Evolutionary conservation across 441 rosid genomes (phyloP).

Genomic region (Aquilaria agallochum): DNA sequence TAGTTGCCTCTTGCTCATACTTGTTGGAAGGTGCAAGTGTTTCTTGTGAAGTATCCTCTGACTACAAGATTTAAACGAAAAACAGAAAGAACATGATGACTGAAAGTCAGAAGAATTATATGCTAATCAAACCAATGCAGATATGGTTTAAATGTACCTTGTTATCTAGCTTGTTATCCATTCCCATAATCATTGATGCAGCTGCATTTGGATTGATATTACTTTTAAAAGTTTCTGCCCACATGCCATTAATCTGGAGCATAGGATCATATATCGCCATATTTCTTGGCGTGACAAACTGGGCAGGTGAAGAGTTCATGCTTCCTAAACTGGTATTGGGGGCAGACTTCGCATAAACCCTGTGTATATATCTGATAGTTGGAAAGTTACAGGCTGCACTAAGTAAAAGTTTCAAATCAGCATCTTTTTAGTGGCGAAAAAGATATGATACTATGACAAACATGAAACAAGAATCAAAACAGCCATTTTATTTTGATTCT

Average conservation of each 20-base stretch:
- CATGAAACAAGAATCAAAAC: no score
- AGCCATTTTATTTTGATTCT: no score
- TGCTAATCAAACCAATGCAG: conserved; percentile 11
- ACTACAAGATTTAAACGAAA: conserved; percentile 40
- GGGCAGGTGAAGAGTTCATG: conserved; percentile 80
- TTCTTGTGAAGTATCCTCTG: conserved; percentile 80
- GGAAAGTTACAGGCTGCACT: no score
- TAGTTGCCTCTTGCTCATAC: conserved; percentile 77
- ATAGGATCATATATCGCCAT: conserved; percentile 72
- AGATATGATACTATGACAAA: no score
- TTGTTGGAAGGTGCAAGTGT: conserved; percentile 50
- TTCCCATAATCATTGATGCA: conserved; percentile 44
- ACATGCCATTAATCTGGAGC: conserved; percentile 63
- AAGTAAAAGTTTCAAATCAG: no score
- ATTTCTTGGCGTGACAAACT: conserved; percentile 68
- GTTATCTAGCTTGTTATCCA: conserved; percentile 52
- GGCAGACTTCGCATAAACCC: conserved; percentile 18
- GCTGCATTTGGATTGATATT: conserved; percentile 47
- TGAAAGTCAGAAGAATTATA: conserved; percentile 16
- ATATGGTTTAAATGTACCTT: conserved; percentile 41
- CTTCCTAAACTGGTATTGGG: conserved; percentile 30
- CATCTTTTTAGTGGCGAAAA: no score
- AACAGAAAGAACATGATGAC: conserved; percentile 1
- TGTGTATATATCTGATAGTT: no score
- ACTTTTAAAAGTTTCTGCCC: conserved; percentile 73